phyloP scores from a whole-genome alignment of 225 moss, liverwort and hornwort species.

The Sphagnum contortum region DNA sequence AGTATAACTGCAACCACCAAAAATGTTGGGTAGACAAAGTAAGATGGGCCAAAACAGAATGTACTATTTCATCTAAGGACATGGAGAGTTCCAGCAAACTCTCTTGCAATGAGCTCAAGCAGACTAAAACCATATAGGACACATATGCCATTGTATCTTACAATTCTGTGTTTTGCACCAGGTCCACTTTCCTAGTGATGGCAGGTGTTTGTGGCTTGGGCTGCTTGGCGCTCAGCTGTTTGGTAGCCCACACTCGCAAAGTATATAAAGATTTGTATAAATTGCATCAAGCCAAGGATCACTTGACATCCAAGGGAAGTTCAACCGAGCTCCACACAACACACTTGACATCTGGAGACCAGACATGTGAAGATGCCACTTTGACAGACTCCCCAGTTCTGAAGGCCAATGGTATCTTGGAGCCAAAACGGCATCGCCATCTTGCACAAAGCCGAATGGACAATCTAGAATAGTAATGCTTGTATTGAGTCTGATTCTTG shows the following conservation, averaged over 20 bases:
- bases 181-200: conserved; percentile 87
- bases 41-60: too few species aligned
- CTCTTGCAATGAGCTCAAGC: too few species aligned
- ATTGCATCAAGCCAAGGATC: conserved; percentile 61
- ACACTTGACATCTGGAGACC: conserved; percentile 29
- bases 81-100: too few species aligned
- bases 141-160: too few species aligned
- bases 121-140: too few species aligned
- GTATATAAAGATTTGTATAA: conserved; percentile 79
- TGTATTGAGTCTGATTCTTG: conserved; percentile 5
- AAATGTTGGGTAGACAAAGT: too few species aligned
- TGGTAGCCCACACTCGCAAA: conserved; percentile 71
- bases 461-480: conserved; percentile 20
- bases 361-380: conserved; percentile 31
- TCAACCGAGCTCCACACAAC: conserved; percentile 25
- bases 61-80: too few species aligned
- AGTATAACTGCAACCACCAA: too few species aligned
- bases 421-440: conserved; percentile 69
- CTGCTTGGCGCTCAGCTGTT: conserved; percentile 58
- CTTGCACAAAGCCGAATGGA: conserved; percentile 44
- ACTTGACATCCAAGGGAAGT: conserved; percentile 9
- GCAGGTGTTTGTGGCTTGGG: conserved; percentile 83
- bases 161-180: conserved; percentile 3
- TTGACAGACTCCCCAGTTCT: conserved; percentile 41
- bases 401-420: conserved; percentile 40